Conservation (phyloP, 139 green algal species). For the Penium margaritaceum region DNA sequence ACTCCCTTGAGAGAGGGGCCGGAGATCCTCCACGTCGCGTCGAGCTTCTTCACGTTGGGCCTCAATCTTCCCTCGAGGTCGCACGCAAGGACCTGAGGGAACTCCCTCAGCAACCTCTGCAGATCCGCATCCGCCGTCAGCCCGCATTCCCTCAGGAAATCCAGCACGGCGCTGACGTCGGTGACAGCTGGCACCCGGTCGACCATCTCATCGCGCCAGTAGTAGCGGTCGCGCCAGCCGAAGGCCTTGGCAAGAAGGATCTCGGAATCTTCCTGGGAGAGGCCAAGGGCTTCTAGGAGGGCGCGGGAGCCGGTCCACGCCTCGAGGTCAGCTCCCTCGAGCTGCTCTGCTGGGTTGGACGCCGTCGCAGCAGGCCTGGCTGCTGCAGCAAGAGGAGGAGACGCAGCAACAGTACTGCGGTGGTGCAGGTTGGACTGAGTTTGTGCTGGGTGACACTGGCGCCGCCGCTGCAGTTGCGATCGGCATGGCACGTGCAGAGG, state of each 20-base stretch:
- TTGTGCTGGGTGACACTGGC: too few relatives aligned
- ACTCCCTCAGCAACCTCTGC: slow-evolving; percentile 2
- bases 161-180: neutral
- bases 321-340: too few relatives aligned
- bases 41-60: slow-evolving; percentile 19
- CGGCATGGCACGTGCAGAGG: too few relatives aligned
- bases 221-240: slow-evolving; percentile 14
- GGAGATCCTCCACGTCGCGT: slow-evolving; percentile 11
- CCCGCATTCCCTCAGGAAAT: neutral
- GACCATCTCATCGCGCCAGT: slow-evolving; percentile 36
- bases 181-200: slow-evolving; percentile 6
- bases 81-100: slow-evolving; percentile 28
- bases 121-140: slow-evolving; percentile 1
- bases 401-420: too few relatives aligned
- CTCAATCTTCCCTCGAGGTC: slow-evolving; percentile 2
- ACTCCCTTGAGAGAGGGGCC: neutral
- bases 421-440: too few relatives aligned
- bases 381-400: too few relatives aligned
- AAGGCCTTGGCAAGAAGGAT: slow-evolving; percentile 19
- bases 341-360: too few relatives aligned
- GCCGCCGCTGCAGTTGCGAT: too few relatives aligned
- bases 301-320: too few relatives aligned
- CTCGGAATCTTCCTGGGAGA: slow-evolving; percentile 1
- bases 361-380: too few relatives aligned
- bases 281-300: slow-evolving; percentile 11